These are phyloP conservation scores for Verticillium dahliae DNA, from an alignment of 2,329 filamentous ascomycete genomes.

Conservation along the genomic window DNA sequence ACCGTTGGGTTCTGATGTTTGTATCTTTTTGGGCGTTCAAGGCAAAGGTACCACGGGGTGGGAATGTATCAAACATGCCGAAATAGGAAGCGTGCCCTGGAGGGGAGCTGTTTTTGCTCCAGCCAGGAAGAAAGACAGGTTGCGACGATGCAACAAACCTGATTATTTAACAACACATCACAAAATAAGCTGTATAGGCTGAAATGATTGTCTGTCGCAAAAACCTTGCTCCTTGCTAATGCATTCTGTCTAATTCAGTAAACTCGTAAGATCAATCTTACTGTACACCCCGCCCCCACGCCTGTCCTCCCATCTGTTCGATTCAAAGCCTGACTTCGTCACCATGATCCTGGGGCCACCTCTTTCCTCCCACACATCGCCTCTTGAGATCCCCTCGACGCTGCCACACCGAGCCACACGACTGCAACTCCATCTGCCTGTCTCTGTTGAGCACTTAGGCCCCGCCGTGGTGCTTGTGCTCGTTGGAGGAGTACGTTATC, in stretches of 20 bases:
- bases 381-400: no score
- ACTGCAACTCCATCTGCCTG: background rate
- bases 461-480: background rate
- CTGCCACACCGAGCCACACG: background rate
- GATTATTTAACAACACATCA: background rate
- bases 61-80: no score
- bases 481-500: conserved; percentile 42
- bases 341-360: no score
- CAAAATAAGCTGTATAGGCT: background rate
- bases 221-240: background rate
- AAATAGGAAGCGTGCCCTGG: no score
- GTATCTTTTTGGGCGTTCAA: no score
- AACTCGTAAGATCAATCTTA: background rate
- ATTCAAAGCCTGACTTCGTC: background rate
- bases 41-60: no score
- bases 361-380: no score
- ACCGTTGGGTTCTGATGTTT: no score
- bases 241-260: background rate
- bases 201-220: background rate
- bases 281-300: background rate
- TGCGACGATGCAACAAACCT: no score
- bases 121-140: no score
- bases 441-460: background rate
- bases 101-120: no score
- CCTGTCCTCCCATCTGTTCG: background rate